A percentile compares a stretch with the other conserved stretches of the same genome.
These are phyloP conservation scores for Boletus fagicola DNA, from an alignment of 768 basidiomycete species.

Conservation along the genomic window DNA sequence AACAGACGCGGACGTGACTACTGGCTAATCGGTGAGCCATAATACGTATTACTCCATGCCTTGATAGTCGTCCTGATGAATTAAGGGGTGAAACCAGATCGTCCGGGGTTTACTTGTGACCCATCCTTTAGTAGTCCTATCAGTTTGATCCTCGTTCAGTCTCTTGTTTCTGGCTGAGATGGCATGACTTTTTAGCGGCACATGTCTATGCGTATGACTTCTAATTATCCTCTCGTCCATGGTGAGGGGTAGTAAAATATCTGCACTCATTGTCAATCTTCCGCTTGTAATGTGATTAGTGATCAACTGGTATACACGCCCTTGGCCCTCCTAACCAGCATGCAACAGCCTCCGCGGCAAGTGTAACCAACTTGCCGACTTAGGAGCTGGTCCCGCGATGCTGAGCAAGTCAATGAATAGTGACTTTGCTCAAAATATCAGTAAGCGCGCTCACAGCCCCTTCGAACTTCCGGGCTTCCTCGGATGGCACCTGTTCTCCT, in stretches of 20 bases:
- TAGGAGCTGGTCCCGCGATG: background rate
- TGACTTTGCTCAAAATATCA: constrained; percentile 64
- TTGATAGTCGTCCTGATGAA: background rate
- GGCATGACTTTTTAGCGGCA: background rate
- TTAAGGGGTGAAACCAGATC: background rate
- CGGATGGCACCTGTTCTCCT: constrained; percentile 22
- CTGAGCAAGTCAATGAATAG: constrained; percentile 36
- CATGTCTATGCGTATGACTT: background rate
- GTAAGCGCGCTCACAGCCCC: constrained; percentile 56
- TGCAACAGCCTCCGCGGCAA: constrained; percentile 1
- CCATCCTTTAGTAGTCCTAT: background rate
- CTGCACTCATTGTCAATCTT: background rate
- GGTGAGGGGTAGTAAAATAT: constrained; percentile 3
- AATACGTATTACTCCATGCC: background rate
- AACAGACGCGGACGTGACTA: background rate
- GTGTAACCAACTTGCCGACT: background rate
- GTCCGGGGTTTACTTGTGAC: background rate
- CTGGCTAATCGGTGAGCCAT: background rate
- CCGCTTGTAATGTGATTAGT: constrained; percentile 12
- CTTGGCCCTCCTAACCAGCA: background rate
- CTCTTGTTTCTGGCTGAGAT: background rate
- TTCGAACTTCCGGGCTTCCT: constrained; percentile 30
- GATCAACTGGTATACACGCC: constrained; percentile 26
- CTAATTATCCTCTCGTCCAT: background rate
- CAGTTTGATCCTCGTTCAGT: no score